Conservation (phyloP, 305 asterid genomes). For the Andrographis paniculata region DNA sequence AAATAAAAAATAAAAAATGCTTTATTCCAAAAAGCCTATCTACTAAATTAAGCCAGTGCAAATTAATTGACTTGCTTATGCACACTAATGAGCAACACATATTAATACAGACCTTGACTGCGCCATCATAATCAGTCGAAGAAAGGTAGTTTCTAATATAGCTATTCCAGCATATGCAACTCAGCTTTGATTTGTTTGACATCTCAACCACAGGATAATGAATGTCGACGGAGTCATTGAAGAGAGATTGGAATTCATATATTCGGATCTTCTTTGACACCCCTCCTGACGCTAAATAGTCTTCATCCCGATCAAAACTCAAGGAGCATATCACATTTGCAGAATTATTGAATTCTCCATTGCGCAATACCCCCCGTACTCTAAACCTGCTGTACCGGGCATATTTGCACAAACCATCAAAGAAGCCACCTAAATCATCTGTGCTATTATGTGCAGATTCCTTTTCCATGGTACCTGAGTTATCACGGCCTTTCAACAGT, state of each 20-base stretch:
- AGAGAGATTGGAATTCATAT: slow-evolving; percentile 59
- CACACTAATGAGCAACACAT: too few relatives aligned
- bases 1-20: too few relatives aligned
- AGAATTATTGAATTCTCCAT: slow-evolving; percentile 65
- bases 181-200: slow-evolving; percentile 71
- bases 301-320: slow-evolving; percentile 97
- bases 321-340: slow-evolving; percentile 87
- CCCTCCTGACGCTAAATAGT: slow-evolving; percentile 84
- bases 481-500: slow-evolving; percentile 42
- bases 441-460: slow-evolving; percentile 28
- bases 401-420: slow-evolving; percentile 80
- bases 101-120: slow-evolving; percentile 37
- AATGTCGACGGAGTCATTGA: slow-evolving; percentile 67
- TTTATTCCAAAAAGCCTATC: too few relatives aligned
- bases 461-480: slow-evolving; percentile 25
- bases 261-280: slow-evolving; percentile 90
- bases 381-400: slow-evolving; percentile 70
- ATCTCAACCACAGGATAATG: slow-evolving; percentile 88
- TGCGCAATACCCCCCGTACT: slow-evolving; percentile 56
- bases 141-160: slow-evolving; percentile 91
- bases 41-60: slow-evolving; percentile 3
- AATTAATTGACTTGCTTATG: slow-evolving; percentile 4
- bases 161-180: slow-evolving; percentile 87
- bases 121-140: slow-evolving; percentile 87
- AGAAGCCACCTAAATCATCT: slow-evolving; percentile 73